Conservation (phyloP, 768 basidiomycete genomes). For the Suillus variegatus region DNA sequence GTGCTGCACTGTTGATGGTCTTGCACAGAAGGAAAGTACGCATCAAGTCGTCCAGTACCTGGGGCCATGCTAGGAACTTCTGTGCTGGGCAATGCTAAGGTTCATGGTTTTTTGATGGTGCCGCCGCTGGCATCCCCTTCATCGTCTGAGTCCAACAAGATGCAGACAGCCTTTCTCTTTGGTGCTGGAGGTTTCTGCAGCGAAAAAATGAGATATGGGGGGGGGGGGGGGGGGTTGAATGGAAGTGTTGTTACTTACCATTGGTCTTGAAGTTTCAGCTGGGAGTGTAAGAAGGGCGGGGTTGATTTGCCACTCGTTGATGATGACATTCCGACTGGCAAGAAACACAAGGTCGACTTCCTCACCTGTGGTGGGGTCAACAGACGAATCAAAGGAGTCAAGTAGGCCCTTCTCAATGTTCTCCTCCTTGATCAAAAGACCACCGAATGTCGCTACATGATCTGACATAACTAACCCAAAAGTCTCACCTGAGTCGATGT, state of each 20-base stretch:
- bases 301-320: constrained; percentile 7
- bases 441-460: neutral
- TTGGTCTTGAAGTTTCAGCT: neutral
- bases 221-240: neutral
- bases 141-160: too few relatives aligned
- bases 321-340: neutral
- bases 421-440: constrained; percentile 7
- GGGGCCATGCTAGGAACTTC: too few relatives aligned
- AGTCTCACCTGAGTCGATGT: constrained; percentile 10
- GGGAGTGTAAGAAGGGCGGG: neutral
- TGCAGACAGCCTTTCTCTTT: too few relatives aligned
- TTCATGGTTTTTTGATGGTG: too few relatives aligned
- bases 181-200: too few relatives aligned
- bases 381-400: neutral
- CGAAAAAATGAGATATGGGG: neutral
- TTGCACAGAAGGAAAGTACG: too few relatives aligned
- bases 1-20: too few relatives aligned
- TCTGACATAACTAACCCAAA: constrained; percentile 13
- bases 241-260: neutral
- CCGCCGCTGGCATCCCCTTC: too few relatives aligned
- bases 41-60: too few relatives aligned
- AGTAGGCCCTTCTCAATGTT: neutral
- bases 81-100: too few relatives aligned
- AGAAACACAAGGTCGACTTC: neutral
- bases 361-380: neutral